Conservation (phyloP, 371 early-diverging fungal genomes). For the Mortierella sp. region DNA sequence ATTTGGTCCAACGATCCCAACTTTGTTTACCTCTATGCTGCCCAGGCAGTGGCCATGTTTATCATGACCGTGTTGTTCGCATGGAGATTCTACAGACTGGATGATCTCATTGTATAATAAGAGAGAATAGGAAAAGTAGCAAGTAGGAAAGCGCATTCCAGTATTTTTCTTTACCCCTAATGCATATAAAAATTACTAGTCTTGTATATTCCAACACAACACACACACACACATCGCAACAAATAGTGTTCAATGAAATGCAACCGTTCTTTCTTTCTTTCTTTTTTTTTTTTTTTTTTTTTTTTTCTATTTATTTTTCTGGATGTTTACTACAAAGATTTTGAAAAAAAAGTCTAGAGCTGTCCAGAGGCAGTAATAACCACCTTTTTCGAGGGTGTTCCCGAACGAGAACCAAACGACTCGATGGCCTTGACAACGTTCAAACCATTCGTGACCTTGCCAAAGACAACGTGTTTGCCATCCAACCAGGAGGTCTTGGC, state of each 20-base stretch:
- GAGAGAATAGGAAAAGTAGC: too few relatives aligned
- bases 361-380: constrained; percentile 39
- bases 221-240: too few relatives aligned
- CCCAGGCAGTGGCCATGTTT: constrained; percentile 56
- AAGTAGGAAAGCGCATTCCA: too few relatives aligned
- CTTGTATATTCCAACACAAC: not conserved
- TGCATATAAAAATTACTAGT: not conserved
- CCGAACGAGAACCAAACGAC: constrained; percentile 21
- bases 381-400: constrained; percentile 20
- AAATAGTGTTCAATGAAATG: not conserved
- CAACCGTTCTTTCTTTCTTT: not conserved
- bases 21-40: constrained; percentile 67
- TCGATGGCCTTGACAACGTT: constrained; percentile 44
- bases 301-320: too few relatives aligned
- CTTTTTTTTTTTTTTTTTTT: not conserved
- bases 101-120: not conserved
- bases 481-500: constrained; percentile 92
- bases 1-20: constrained; percentile 73
- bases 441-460: constrained; percentile 78
- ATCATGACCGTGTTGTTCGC: constrained; percentile 40
- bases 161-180: too few relatives aligned
- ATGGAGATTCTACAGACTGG: constrained; percentile 6
- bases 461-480: constrained; percentile 99
- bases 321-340: not conserved
- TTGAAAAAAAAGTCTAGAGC: too few relatives aligned